These are phyloP conservation scores for Lactarius hengduanensis DNA, from an alignment of 768 basidiomycete genomes.

Conservation along the genomic window DNA sequence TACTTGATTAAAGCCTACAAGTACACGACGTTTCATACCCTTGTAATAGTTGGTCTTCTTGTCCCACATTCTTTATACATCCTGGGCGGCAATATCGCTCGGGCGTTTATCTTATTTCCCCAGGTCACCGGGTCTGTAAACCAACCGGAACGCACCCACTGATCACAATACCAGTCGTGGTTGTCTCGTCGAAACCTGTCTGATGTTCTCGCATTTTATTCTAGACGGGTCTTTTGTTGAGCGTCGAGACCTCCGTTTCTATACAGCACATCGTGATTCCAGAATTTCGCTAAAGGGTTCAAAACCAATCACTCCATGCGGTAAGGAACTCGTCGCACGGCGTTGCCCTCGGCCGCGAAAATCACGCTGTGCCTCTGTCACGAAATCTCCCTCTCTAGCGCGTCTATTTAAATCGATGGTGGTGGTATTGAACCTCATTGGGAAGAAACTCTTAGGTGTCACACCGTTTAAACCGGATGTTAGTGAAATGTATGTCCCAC, in stretches of 20 bases:
- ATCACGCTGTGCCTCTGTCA: neutral
- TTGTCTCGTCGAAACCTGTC: neutral
- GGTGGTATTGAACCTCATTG: neutral
- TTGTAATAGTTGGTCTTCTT: neutral
- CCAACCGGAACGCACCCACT: neutral
- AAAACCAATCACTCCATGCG: neutral
- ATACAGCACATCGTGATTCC: neutral
- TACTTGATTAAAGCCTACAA: neutral
- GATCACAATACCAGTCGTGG: slow-evolving; percentile 10
- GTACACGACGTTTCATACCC: neutral
- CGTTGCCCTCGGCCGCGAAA: neutral
- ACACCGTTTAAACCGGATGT: neutral
- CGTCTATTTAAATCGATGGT: neutral
- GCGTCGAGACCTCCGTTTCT: neutral
- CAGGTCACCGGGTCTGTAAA: slow-evolving; percentile 8
- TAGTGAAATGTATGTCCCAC: neutral
- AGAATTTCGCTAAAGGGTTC: neutral
- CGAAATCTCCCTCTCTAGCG: neutral
- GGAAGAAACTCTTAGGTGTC: neutral
- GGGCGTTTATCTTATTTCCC: slow-evolving; percentile 11
- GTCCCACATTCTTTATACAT: slow-evolving; percentile 1
- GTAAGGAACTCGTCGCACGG: neutral
- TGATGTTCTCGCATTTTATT: slow-evolving; percentile 5
- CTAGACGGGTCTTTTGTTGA: neutral
- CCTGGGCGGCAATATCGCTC: slow-evolving; percentile 8